A percentile compares a stretch with the other conserved stretches of the same genome.
These are phyloP conservation scores for Termitomyces sp. DNA, from an alignment of 768 basidiomycete species.

Conservation along the genomic window DNA sequence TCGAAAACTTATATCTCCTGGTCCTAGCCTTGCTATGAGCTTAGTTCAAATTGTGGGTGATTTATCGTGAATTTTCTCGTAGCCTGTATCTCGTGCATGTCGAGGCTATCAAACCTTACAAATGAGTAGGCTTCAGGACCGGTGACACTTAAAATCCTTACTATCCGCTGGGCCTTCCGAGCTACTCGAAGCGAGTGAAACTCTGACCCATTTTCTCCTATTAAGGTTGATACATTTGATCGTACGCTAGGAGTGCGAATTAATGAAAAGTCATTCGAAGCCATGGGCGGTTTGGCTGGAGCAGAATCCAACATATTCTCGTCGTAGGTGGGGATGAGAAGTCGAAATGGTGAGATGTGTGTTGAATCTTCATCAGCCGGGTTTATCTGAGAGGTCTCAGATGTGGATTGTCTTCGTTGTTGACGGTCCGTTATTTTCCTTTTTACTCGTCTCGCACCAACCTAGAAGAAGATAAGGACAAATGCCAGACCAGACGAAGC, in stretches of 20 bases:
- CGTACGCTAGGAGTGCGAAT: neutral
- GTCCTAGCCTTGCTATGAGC: too few relatives aligned
- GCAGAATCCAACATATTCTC: too few relatives aligned
- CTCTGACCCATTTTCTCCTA: neutral
- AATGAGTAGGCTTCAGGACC: neutral
- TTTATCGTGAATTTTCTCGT: neutral
- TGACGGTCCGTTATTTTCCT: neutral
- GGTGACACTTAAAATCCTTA: neutral
- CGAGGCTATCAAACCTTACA: neutral
- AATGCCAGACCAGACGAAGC: neutral
- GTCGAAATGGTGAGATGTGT: neutral
- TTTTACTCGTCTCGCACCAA: neutral
- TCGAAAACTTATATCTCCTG: too few relatives aligned
- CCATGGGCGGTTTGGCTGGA: neutral
- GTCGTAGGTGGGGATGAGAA: neutral
- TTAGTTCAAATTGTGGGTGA: too few relatives aligned
- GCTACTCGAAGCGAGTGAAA: neutral
- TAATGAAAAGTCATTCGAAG: neutral
- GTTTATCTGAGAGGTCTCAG: too few relatives aligned
- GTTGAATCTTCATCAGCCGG: neutral
- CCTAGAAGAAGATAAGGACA: neutral
- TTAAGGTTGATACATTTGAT: neutral
- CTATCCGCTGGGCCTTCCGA: neutral
- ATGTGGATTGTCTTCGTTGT: neutral
- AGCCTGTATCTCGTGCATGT: neutral